Conservation (phyloP, 441 rosid genomes). For the Pelargonium australe region DNA sequence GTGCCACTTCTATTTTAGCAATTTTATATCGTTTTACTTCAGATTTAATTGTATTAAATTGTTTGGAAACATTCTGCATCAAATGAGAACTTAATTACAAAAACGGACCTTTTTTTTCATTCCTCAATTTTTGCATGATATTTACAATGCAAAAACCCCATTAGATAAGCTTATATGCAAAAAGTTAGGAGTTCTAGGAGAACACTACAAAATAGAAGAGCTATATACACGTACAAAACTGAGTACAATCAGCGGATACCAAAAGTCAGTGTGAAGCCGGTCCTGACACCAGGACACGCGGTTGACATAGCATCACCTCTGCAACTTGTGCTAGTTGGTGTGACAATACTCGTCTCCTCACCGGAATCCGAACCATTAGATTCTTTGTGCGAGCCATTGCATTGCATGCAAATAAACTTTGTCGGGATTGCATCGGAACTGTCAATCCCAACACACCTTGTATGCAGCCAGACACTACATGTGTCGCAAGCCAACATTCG, state of each 20-base stretch:
- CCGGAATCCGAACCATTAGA: conserved; percentile 13
- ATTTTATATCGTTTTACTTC: neutral
- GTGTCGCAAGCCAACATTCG: conserved; percentile 66
- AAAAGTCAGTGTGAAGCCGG: conserved; percentile 28
- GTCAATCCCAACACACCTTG: conserved; percentile 60
- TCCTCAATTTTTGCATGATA: neutral
- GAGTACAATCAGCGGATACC: conserved; percentile 30
- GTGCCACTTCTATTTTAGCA: neutral
- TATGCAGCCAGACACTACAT: conserved; percentile 68
- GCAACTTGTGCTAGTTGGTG: conserved; percentile 28
- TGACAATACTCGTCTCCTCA: conserved; percentile 21
- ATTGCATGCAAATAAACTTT: conserved; percentile 39
- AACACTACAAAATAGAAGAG: neutral
- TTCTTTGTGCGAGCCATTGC: conserved; percentile 26
- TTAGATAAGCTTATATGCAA: neutral
- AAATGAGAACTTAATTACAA: neutral
- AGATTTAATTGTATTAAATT: no score
- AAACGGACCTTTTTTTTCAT: neutral
- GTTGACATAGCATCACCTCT: conserved; percentile 34
- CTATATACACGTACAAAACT: neutral
- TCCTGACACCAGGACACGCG: conserved; percentile 20
- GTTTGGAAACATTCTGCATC: no score
- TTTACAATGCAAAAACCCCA: neutral
- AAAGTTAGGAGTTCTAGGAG: neutral
- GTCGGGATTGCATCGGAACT: conserved; percentile 36